Evolutionary conservation across 2,329 filamentous ascomycete genomes (phyloP).

Genomic region (Cephalotrichum gorgonifer): DNA sequence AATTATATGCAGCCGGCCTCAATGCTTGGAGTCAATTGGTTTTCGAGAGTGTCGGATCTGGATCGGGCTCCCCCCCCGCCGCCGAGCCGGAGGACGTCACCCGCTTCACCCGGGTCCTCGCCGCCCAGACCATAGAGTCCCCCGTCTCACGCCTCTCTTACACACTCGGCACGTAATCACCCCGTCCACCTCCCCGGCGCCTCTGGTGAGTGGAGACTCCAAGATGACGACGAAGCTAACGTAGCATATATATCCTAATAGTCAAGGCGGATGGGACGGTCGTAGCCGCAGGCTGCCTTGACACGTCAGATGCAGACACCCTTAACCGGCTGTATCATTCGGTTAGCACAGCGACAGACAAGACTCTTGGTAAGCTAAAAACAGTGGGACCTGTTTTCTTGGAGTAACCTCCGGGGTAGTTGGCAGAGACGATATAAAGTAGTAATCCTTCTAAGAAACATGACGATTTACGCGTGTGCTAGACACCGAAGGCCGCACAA

Average conservation of each 20-base stretch:
- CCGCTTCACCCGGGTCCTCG: conserved; percentile 31
- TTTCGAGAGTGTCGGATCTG: conserved; percentile 13
- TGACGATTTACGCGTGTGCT: neutral
- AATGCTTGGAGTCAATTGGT: conserved; percentile 48
- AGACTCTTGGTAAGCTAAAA: neutral
- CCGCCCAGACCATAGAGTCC: conserved; percentile 21
- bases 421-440: neutral
- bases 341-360: conserved; percentile 1
- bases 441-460: neutral
- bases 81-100: conserved; percentile 35
- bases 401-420: no score
- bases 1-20: conserved; percentile 44
- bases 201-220: neutral
- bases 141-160: conserved; percentile 28
- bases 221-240: neutral
- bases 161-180: conserved; percentile 30
- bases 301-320: neutral
- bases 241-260: neutral
- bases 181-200: neutral
- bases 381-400: neutral
- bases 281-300: neutral
- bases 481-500: neutral
- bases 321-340: neutral
- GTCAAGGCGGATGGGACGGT: conserved; percentile 1
- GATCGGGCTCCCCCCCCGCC: conserved; percentile 5